phyloP scores from a whole-genome alignment of 2,329 filamentous ascomycete species.

The Aureobasidium uvarum region DNA sequence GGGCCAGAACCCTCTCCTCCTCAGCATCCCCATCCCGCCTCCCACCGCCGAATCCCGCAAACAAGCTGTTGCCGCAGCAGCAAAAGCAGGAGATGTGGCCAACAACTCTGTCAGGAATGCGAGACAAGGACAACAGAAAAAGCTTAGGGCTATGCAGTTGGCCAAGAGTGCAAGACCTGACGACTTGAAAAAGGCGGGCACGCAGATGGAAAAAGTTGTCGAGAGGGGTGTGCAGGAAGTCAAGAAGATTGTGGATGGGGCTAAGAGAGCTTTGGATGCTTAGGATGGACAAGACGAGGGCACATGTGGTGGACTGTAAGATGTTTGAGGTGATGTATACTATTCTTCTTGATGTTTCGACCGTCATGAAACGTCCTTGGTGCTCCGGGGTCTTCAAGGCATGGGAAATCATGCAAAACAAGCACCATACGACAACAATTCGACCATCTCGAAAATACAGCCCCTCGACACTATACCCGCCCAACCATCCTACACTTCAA shows the following conservation, averaged over 20 bases:
- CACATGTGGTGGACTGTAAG: background rate
- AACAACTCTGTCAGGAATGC: constrained; percentile 45
- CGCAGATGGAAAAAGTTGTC: constrained; percentile 52
- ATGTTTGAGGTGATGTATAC: background rate
- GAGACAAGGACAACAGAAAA: constrained; percentile 51
- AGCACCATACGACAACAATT: too few species aligned
- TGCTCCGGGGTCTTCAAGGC: too few species aligned
- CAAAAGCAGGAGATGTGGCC: constrained; percentile 46
- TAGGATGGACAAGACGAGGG: constrained; percentile 10
- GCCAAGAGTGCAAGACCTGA: constrained; percentile 48
- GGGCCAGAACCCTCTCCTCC: constrained; percentile 49
- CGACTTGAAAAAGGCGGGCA: constrained; percentile 50
- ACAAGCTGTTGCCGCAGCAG: constrained; percentile 41
- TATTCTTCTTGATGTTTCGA: background rate
- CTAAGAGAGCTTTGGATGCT: constrained; percentile 47
- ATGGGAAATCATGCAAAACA: too few species aligned
- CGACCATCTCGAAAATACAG: too few species aligned
- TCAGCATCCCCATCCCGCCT: constrained; percentile 57
- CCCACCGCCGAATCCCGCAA: constrained; percentile 57
- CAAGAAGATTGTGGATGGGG: constrained; percentile 50
- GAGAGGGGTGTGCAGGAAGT: constrained; percentile 50
- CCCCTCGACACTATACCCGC: too few species aligned
- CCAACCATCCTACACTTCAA: too few species aligned
- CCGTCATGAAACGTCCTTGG: background rate
- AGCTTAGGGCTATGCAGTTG: constrained; percentile 46